Evolutionary conservation across 2,329 filamentous ascomycete species (phyloP), one percentile per base, ranked within the genome.

Genomic region (Hysterium pulicare): DNA sequence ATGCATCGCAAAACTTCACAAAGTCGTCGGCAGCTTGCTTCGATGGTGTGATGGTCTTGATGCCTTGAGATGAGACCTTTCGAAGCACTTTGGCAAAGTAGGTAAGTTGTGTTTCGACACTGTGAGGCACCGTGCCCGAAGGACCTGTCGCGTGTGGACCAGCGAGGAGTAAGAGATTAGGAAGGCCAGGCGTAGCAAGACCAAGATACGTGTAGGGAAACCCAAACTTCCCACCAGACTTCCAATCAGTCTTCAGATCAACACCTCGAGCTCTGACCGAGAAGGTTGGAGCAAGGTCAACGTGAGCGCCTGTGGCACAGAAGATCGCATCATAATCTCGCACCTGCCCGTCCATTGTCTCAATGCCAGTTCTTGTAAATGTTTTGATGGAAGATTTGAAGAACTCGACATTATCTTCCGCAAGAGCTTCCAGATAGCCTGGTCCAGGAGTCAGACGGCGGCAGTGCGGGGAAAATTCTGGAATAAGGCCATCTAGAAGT

Each of bases 181-280:
- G 83, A 47, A 86, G 86, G 0, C 76, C 78, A 0, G 83, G 82
- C 0, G 80, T 78, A 0, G 78, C 77, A 1, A 82, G 53, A 0
- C 83, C 83, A 5, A 86, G 67, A 51, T 87, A 88, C 0, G 78
- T 83, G 56, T 85, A 81, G 0, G 84, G 83, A 45, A 80, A 84
- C 0, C 81, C 82, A 46, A 74, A 74, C 16, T 70, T 64, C 0
- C 77, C 78, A 30, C 72, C 75, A 2, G 70, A 70, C 11, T 69
- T 71, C 83, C 83, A 87, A 1, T 77, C 69, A 7, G 71, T 62
- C 9, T 70, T 64, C 2, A 87, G 66, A 42, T 83, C 73, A 7
- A 72, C 61, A 2, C 76, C 79, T 36, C 73, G 63, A 1, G 78
- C 76, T 19, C 71, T 68, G 48, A 87, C 78, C 0, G 79, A 70